Conservation (phyloP, 2,329 filamentous ascomycete species). For the Penicillium sp. region DNA sequence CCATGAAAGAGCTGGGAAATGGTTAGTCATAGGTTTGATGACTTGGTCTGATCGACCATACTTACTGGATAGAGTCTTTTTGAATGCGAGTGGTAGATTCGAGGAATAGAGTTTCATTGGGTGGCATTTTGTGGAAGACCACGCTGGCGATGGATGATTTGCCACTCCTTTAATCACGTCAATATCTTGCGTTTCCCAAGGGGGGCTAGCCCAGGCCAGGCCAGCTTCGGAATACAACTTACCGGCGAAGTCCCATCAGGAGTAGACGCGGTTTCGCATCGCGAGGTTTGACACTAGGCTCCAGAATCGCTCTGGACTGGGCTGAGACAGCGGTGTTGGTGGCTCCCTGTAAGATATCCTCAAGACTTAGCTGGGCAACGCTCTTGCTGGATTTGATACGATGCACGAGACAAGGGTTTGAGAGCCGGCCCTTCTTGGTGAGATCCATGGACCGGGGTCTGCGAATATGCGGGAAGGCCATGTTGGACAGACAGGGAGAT, state of each 20-base stretch:
- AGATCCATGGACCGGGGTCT: constrained; percentile 22
- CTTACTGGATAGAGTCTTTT: constrained; percentile 93
- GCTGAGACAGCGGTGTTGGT: constrained; percentile 35
- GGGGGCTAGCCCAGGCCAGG: background rate
- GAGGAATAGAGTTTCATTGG: constrained; percentile 92
- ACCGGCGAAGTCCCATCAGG: constrained; percentile 96
- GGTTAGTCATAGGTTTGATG: constrained; percentile 7
- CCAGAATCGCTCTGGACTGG: constrained; percentile 36
- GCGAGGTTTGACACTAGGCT: constrained; percentile 52
- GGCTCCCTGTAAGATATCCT: constrained; percentile 42
- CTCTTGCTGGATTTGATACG: constrained; percentile 28
- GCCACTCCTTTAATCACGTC: constrained; percentile 71
- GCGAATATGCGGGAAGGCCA: constrained; percentile 28
- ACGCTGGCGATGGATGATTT: constrained; percentile 99
- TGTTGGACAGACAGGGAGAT: constrained; percentile 11
- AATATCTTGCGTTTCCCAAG: constrained; percentile 11
- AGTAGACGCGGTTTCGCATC: constrained; percentile 81
- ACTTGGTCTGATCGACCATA: constrained; percentile 23
- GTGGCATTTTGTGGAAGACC: constrained; percentile 97
- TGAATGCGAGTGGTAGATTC: constrained; percentile 94
- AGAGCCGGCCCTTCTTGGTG: constrained; percentile 4
- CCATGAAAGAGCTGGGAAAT: constrained; percentile 85
- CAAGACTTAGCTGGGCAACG: constrained; percentile 45
- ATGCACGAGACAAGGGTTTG: constrained; percentile 4
- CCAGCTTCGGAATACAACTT: constrained; percentile 36